phyloP scores from a whole-genome alignment of 78 protist genomes.

The Dictyostelium purpureum region DNA sequence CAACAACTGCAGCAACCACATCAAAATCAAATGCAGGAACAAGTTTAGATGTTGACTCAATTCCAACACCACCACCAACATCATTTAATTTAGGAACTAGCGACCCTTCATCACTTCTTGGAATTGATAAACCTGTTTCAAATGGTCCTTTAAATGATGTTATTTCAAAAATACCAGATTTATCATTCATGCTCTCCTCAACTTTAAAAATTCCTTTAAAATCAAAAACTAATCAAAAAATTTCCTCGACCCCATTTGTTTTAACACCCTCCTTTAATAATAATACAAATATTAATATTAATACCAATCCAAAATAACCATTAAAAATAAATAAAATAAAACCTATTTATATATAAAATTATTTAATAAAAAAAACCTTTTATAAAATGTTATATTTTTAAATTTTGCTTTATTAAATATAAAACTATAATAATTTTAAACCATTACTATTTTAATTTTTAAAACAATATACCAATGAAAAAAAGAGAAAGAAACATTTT shows the following conservation, averaged over 20 bases:
- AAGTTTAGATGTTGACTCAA: constrained; percentile 28
- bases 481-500: neutral
- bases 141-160: constrained; percentile 37
- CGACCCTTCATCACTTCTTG: constrained; percentile 23
- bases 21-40: neutral
- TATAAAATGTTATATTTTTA: no score
- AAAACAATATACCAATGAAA: neutral
- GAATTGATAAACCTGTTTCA: constrained; percentile 5
- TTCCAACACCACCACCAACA: constrained; percentile 23
- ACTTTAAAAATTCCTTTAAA: constrained; percentile 23
- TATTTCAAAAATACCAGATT: constrained; percentile 52
- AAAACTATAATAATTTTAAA: no score
- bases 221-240: neutral
- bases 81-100: constrained; percentile 15
- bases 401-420: no score
- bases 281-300: no score
- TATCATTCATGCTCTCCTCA: constrained; percentile 39
- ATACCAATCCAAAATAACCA: no score
- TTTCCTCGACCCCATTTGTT: constrained; percentile 35
- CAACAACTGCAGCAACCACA: neutral
- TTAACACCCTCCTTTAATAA: constrained; percentile 2
- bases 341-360: no score
- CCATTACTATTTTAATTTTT: no score
- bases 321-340: no score
- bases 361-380: no score